phyloP scores from a whole-genome alignment of 106 monocot species.

The Acorus gramineus region DNA sequence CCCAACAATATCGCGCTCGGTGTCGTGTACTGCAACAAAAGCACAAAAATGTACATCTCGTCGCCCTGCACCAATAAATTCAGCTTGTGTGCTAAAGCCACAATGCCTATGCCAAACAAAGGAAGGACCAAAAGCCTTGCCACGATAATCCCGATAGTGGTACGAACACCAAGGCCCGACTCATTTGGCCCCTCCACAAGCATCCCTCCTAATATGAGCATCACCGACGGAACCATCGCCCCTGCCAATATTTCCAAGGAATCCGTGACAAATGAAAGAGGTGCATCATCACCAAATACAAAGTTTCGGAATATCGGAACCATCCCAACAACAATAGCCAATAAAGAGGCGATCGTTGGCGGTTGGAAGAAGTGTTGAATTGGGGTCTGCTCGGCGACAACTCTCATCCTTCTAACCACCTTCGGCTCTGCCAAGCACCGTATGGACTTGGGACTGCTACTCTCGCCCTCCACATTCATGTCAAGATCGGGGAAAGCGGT shows the following conservation, averaged over 20 bases:
- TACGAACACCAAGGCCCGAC: constrained; percentile 64
- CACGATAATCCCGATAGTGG: constrained; percentile 63
- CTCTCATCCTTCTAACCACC: constrained; percentile 67
- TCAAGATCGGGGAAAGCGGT: constrained; percentile 51
- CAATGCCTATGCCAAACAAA: constrained; percentile 65
- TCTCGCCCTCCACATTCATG: constrained; percentile 20
- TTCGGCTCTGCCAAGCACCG: constrained; percentile 80
- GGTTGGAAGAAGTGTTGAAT: constrained; percentile 85
- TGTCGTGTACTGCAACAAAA: constrained; percentile 78
- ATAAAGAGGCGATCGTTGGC: constrained; percentile 79
- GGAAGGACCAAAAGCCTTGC: constrained; percentile 81
- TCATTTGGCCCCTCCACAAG: constrained; percentile 83
- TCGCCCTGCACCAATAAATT: constrained; percentile 40
- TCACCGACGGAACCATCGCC: constrained; percentile 83
- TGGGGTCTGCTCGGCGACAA: constrained; percentile 87
- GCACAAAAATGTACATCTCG: constrained; percentile 73
- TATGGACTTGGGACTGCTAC: constrained; percentile 69
- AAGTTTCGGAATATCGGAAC: constrained; percentile 56
- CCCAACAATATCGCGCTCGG: constrained; percentile 89
- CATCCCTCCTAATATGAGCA: constrained; percentile 90
- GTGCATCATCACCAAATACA: constrained; percentile 69
- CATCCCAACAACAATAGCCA: constrained; percentile 73
- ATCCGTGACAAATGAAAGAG: constrained; percentile 75
- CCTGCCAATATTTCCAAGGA: constrained; percentile 86
- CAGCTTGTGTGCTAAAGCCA: constrained; percentile 48